Conservation (phyloP, 495 filamentous ascomycete species). For the Zalerion maritima region DNA sequence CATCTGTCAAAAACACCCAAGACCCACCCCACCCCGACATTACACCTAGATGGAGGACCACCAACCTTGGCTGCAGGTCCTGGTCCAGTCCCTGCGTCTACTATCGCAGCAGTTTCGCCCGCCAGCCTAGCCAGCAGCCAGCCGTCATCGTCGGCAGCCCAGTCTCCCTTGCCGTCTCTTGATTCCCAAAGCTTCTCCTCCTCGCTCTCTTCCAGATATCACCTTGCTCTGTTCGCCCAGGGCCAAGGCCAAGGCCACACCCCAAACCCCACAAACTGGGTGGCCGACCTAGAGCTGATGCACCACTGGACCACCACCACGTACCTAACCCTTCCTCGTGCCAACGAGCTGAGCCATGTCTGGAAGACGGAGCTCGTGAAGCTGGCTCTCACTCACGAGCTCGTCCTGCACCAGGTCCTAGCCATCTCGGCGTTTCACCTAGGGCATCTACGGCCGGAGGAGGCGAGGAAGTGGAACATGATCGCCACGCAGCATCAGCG, state of each 20-base stretch:
- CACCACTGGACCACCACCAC: slow-evolving; percentile 14
- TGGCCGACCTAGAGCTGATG: slow-evolving; percentile 15
- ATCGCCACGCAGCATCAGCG: slow-evolving; percentile 13
- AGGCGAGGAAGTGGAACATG: slow-evolving; percentile 5
- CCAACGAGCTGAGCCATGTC: slow-evolving; percentile 1
- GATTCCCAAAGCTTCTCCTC: slow-evolving; percentile 10
- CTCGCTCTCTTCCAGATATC: no score
- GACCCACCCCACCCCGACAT: no score
- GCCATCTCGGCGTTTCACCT: slow-evolving; percentile 15
- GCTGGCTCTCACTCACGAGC: slow-evolving; percentile 10
- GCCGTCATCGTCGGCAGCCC: not conserved
- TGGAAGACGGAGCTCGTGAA: slow-evolving; percentile 13
- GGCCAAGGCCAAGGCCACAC: not conserved
- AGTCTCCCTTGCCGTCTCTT: slow-evolving; percentile 1
- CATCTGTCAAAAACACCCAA: no score
- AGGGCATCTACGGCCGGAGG: slow-evolving; percentile 9
- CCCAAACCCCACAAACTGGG: slow-evolving; percentile 8
- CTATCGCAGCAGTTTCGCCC: not conserved
- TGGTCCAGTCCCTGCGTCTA: no score
- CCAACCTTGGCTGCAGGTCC: no score
- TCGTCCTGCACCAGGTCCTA: slow-evolving; percentile 17
- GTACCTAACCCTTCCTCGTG: slow-evolving; percentile 6
- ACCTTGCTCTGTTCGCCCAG: slow-evolving; percentile 6
- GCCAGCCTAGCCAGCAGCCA: not conserved
- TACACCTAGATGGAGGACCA: no score